A percentile compares a stretch with the other conserved stretches of the same genome.
phyloP scores from a whole-genome alignment of 1,139 yeast genomes.

The Blastobotrys apis region DNA sequence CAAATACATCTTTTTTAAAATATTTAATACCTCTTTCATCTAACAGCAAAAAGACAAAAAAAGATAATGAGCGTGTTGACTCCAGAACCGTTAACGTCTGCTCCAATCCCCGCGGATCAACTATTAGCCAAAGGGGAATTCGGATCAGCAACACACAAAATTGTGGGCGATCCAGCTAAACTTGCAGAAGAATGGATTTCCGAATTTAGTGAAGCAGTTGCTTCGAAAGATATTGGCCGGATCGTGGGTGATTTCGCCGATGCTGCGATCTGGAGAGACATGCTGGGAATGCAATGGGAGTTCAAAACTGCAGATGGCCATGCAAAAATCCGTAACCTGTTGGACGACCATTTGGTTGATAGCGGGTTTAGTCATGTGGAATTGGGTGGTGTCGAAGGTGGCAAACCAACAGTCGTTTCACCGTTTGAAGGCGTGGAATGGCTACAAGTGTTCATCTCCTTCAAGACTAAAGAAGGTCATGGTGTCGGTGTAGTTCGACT shows the following conservation, averaged over 20 bases:
- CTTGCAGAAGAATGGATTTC: conserved; percentile 17
- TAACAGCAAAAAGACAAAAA: too few relatives aligned
- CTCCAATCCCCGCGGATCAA: neutral
- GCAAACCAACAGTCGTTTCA: conserved; percentile 3
- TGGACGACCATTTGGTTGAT: conserved; percentile 1
- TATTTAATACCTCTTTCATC: too few relatives aligned
- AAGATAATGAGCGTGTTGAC: neutral
- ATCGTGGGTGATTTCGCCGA: conserved; percentile 18
- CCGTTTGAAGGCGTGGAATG: conserved; percentile 12
- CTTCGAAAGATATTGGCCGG: conserved; percentile 13
- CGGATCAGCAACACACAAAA: neutral
- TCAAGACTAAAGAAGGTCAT: conserved; percentile 34
- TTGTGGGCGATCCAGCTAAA: conserved; percentile 9
- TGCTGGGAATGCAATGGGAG: conserved; percentile 20
- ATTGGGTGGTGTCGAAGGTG: neutral
- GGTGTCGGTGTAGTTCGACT: conserved; percentile 38
- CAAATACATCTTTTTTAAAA: too few relatives aligned
- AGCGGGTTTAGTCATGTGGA: conserved; percentile 5
- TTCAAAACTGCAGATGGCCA: conserved; percentile 8
- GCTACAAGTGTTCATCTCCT: conserved; percentile 35
- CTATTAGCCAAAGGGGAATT: conserved; percentile 1
- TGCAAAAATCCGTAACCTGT: neutral
- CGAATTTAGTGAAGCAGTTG: conserved; percentile 18
- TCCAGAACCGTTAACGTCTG: neutral
- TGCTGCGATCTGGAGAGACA: conserved; percentile 24